These are phyloP conservation scores for Pleurotus eryngii DNA, from an alignment of 768 basidiomycete genomes.

Conservation along the genomic window DNA sequence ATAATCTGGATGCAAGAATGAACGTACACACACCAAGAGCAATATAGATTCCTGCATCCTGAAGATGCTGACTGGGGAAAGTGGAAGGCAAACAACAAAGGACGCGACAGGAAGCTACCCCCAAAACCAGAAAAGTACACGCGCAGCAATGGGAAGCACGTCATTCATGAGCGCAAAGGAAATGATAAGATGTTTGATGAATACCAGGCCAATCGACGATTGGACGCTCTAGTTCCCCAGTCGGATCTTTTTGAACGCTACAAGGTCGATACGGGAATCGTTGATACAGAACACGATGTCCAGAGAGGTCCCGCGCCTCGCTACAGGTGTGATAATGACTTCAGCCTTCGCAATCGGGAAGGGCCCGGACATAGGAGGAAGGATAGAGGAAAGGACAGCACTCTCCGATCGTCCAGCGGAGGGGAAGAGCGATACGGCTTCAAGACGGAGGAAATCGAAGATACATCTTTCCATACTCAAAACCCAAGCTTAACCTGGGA, in stretches of 20 bases:
- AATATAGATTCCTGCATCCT: slow-evolving; percentile 46
- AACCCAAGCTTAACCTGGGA: background rate
- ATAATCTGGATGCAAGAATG: background rate
- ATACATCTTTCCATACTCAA: background rate
- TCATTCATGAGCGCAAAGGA: background rate
- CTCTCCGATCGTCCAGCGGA: background rate
- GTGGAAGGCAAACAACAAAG: slow-evolving; percentile 20
- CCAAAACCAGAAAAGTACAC: slow-evolving; percentile 12
- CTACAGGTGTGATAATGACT: background rate
- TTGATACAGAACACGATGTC: slow-evolving; percentile 9
- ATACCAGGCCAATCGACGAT: slow-evolving; percentile 22
- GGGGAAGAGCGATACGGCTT: background rate
- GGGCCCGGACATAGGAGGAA: background rate
- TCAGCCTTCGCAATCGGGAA: background rate
- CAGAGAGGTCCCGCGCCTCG: background rate
- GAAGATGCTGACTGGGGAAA: slow-evolving; percentile 43
- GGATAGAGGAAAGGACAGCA: slow-evolving; percentile 10
- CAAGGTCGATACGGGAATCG: slow-evolving; percentile 18
- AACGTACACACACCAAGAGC: background rate
- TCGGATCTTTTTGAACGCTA: slow-evolving; percentile 38
- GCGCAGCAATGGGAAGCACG: slow-evolving; percentile 8
- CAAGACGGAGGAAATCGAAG: slow-evolving; percentile 6
- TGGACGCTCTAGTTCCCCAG: slow-evolving; percentile 38
- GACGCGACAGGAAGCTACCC: slow-evolving; percentile 6
- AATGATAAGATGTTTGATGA: slow-evolving; percentile 4